A percentile compares a stretch with the other conserved stretches of the same genome.
phyloP scores from a whole-genome alignment of 2,329 filamentous ascomycete genomes.

The Cladophialophora yegresii region DNA sequence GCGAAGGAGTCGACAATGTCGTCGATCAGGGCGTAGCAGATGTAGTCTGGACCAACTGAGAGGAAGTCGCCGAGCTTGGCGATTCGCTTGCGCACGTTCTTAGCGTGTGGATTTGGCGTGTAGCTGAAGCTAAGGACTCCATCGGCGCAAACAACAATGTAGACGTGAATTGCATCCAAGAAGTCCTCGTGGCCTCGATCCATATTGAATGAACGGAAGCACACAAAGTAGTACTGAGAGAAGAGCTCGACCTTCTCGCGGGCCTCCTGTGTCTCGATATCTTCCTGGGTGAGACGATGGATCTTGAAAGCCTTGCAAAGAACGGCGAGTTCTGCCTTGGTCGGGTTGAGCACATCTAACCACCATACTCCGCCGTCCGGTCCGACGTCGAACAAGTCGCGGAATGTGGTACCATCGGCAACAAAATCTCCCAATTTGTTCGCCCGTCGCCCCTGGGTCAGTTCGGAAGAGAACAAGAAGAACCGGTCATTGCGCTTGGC shows the following conservation, averaged over 20 bases:
- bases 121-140: conserved; percentile 95
- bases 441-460: conserved; percentile 90
- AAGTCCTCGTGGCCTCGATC: conserved; percentile 78
- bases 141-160: conserved; percentile 94
- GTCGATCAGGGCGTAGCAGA: conserved; percentile 97
- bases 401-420: conserved; percentile 84
- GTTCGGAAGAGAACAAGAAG: conserved; percentile 94
- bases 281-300: conserved; percentile 92
- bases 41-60: conserved; percentile 93
- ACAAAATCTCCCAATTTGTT: conserved; percentile 84
- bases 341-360: conserved; percentile 90
- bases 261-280: conserved; percentile 92
- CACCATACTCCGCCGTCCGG: conserved; percentile 89
- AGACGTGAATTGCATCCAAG: conserved; percentile 92
- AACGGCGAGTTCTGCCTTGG: conserved; percentile 80
- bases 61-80: conserved; percentile 92
- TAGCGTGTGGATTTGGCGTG: conserved; percentile 79
- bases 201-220: conserved; percentile 90
- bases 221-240: conserved; percentile 96
- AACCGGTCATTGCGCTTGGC: conserved; percentile 71
- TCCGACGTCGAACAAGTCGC: conserved; percentile 76
- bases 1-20: conserved; percentile 97
- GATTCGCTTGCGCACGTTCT: conserved; percentile 88
- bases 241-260: conserved; percentile 99
- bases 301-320: conserved; percentile 95